Percentiles rank a stretch among this genome's conserved stretches.
Conservation (phyloP, 139 green algal genomes). For the Eudorina sp. region DNA sequence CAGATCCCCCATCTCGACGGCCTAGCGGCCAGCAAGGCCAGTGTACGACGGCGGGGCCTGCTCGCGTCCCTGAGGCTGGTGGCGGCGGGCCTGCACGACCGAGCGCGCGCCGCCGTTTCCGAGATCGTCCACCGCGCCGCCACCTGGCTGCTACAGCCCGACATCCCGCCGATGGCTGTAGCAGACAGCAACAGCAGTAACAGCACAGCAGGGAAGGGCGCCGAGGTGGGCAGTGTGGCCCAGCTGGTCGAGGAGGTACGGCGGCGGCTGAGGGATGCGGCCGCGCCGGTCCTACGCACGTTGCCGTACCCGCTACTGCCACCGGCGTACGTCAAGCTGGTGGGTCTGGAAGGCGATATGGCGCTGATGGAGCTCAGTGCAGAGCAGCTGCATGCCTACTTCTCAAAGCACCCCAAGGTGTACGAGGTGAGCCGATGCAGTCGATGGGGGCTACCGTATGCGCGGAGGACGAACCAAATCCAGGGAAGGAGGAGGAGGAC, state of each 20-base stretch:
- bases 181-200: no score
- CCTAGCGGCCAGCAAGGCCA: neutral
- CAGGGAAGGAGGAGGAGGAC: no score
- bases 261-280: neutral
- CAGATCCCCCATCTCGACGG: constrained; percentile 58
- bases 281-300: neutral
- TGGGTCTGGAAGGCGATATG: constrained; percentile 37
- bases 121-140: neutral
- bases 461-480: no score
- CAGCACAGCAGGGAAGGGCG: no score
- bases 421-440: constrained; percentile 62
- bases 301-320: neutral
- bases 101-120: constrained; percentile 1
- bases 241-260: neutral
- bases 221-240: no score
- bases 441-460: no score
- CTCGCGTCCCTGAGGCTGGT: neutral
- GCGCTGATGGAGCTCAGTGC: constrained; percentile 60
- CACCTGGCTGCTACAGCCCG: neutral
- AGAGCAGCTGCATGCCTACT: constrained; percentile 56
- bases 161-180: no score
- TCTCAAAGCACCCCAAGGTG: constrained; percentile 62
- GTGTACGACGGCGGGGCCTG: neutral
- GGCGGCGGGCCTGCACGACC: constrained; percentile 32
- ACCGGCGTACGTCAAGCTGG: constrained; percentile 61